phyloP scores from a whole-genome alignment of 176 grass and related monocot species.

The Paspalum notatum region DNA sequence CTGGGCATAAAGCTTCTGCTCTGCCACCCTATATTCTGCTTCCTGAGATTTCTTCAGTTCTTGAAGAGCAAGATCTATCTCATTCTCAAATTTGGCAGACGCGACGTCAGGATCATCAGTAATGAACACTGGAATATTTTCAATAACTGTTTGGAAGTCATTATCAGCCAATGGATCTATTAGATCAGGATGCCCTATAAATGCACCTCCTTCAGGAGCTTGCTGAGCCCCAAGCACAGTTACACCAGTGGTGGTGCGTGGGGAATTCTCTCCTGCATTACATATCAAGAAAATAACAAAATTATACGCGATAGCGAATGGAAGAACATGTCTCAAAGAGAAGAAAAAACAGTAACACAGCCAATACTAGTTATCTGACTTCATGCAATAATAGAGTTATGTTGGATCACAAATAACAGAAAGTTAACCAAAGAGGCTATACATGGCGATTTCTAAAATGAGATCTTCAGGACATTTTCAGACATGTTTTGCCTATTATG shows the following conservation, averaged over 20 bases:
- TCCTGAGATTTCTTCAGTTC: slow-evolving; percentile 77
- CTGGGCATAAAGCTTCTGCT: slow-evolving; percentile 77
- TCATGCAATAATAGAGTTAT: slow-evolving; percentile 12
- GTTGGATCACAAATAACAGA: slow-evolving; percentile 2
- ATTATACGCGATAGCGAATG: slow-evolving; percentile 33
- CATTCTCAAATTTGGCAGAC: slow-evolving; percentile 69
- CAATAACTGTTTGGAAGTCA: slow-evolving; percentile 16
- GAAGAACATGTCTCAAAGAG: neutral
- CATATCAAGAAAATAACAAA: slow-evolving; percentile 37
- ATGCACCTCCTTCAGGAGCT: neutral
- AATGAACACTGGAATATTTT: slow-evolving; percentile 50
- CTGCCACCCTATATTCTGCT: slow-evolving; percentile 61
- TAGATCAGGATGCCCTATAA: slow-evolving; percentile 36
- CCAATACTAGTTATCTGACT: slow-evolving; percentile 26
- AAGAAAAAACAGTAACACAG: neutral
- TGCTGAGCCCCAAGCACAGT: slow-evolving; percentile 48
- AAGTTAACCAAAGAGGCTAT: neutral
- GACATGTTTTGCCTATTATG: neutral
- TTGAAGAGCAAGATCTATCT: slow-evolving; percentile 64
- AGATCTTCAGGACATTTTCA: neutral
- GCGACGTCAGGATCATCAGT: slow-evolving; percentile 43
- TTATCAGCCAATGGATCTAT: slow-evolving; percentile 38
- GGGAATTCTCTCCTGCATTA: slow-evolving; percentile 45
- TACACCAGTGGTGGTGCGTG: slow-evolving; percentile 26
- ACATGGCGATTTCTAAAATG: slow-evolving; percentile 8